Percentiles rank a stretch among this genome's conserved stretches.
Conservation (phyloP, 2,329 filamentous ascomycete genomes). For the Septoria petroselini region DNA sequence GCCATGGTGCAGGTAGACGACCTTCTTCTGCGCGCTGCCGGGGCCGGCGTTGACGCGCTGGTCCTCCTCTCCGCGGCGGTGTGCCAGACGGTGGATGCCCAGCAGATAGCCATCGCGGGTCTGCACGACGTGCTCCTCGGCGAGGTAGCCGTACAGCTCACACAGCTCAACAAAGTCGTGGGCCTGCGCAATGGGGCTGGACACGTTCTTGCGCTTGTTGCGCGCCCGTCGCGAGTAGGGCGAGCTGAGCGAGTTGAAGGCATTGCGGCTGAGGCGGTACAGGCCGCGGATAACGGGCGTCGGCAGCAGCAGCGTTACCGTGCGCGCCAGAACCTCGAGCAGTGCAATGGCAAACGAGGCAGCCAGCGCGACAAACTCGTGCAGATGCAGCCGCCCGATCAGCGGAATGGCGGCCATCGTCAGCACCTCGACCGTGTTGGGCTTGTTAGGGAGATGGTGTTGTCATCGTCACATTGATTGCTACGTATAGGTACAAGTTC, state of each 20-base stretch:
- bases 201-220: conserved; percentile 58
- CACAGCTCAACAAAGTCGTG: conserved; percentile 95
- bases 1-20: conserved; percentile 92
- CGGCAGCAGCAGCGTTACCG: conserved; percentile 84
- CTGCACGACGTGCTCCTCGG: conserved; percentile 94
- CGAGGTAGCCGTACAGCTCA: conserved; percentile 82
- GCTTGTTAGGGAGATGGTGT: no score
- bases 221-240: conserved; percentile 66
- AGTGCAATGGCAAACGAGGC: conserved; percentile 79
- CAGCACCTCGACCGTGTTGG: no score
- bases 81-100: conserved; percentile 82
- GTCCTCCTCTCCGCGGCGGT: conserved; percentile 77
- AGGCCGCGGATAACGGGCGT: conserved; percentile 75
- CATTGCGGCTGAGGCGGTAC: conserved; percentile 74
- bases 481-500: no score
- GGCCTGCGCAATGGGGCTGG: conserved; percentile 69
- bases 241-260: conserved; percentile 77
- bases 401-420: conserved; percentile 59
- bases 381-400: conserved; percentile 57
- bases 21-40: conserved; percentile 69
- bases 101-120: conserved; percentile 92
- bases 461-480: no score
- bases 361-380: conserved; percentile 83
- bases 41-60: conserved; percentile 69
- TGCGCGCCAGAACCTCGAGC: conserved; percentile 76